Percentiles rank a stretch among this genome's conserved stretches.
These are phyloP conservation scores for Leccinum longicurvipes DNA, from an alignment of 768 basidiomycete genomes.

Conservation along the genomic window DNA sequence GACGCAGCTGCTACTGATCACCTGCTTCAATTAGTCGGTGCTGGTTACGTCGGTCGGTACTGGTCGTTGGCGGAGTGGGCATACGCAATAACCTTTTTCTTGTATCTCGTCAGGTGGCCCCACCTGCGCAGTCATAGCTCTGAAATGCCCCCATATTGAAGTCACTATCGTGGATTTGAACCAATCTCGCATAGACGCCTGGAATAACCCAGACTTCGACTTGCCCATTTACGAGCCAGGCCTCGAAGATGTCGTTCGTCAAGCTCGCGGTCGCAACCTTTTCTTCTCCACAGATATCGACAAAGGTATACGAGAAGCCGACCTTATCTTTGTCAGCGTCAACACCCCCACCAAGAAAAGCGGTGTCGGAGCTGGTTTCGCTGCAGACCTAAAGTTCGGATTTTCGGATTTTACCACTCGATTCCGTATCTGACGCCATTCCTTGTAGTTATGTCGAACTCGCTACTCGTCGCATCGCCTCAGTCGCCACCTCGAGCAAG, in stretches of 20 bases:
- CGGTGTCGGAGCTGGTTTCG: conserved; percentile 96
- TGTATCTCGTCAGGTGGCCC: conserved; percentile 66
- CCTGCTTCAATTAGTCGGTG: conserved; percentile 54
- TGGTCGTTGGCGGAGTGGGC: neutral
- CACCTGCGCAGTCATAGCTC: conserved; percentile 91
- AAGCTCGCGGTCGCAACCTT: conserved; percentile 89
- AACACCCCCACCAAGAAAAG: conserved; percentile 99
- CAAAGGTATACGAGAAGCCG: conserved; percentile 88
- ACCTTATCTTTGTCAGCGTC: conserved; percentile 97
- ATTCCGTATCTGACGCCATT: conserved; percentile 6
- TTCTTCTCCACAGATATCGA: conserved; percentile 97
- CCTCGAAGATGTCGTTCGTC: conserved; percentile 84
- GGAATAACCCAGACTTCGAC: conserved; percentile 84
- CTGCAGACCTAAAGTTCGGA: conserved; percentile 94
- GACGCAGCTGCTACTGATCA: conserved; percentile 5
- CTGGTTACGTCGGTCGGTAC: conserved; percentile 86
- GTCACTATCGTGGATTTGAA: conserved; percentile 99
- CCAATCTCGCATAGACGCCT: conserved; percentile 89
- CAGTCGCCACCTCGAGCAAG: conserved; percentile 85
- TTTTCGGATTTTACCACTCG: conserved; percentile 5
- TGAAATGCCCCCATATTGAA: conserved; percentile 87
- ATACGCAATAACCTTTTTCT: conserved; percentile 12
- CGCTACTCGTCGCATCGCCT: conserved; percentile 94
- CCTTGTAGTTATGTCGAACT: conserved; percentile 85
- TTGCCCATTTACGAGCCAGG: conserved; percentile 99